Conservation (phyloP, 148 eudicot species). For the Nepenthes gracilis region DNA sequence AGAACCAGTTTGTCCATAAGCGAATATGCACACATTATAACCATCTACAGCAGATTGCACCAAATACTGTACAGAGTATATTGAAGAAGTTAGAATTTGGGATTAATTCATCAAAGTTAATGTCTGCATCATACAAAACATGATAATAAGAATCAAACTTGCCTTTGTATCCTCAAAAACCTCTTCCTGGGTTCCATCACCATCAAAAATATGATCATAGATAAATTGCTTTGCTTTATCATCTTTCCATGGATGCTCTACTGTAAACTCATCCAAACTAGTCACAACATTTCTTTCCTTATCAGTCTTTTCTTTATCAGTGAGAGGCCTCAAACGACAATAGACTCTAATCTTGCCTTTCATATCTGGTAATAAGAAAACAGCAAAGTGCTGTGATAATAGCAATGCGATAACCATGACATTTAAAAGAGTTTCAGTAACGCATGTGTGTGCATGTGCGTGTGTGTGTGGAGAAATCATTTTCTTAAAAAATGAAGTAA, state of each 20-base stretch:
- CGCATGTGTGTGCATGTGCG: too few species aligned
- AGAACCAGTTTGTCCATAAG: conserved; percentile 99
- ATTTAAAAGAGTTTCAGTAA: not conserved
- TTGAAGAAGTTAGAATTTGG: not conserved
- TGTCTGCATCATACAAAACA: not conserved
- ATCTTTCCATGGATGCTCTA: conserved; percentile 97
- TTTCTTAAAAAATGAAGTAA: not conserved
- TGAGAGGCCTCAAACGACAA: conserved; percentile 80
- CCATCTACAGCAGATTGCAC: conserved; percentile 99
- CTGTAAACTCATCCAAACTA: conserved; percentile 77
- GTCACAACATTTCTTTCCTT: conserved; percentile 47
- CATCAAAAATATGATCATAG: conserved; percentile 92
- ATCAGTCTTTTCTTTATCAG: conserved; percentile 60
- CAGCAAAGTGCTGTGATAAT: not conserved
- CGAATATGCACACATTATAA: conserved; percentile 95
- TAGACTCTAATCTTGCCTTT: conserved; percentile 94
- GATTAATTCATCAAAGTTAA: not conserved
- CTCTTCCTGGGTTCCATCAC: conserved; percentile 67
- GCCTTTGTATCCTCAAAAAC: conserved; percentile 96
- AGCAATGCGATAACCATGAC: not conserved
- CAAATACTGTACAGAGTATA: conserved; percentile 54
- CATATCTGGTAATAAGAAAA: conserved; percentile 48
- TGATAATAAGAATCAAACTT: conserved; percentile 8
- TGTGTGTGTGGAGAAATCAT: not conserved
- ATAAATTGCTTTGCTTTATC: conserved; percentile 76